Percentiles rank a stretch among this genome's conserved stretches.
Conservation (phyloP, 1,284 basidiomycete species). For the Porogramme epimiltina region DNA sequence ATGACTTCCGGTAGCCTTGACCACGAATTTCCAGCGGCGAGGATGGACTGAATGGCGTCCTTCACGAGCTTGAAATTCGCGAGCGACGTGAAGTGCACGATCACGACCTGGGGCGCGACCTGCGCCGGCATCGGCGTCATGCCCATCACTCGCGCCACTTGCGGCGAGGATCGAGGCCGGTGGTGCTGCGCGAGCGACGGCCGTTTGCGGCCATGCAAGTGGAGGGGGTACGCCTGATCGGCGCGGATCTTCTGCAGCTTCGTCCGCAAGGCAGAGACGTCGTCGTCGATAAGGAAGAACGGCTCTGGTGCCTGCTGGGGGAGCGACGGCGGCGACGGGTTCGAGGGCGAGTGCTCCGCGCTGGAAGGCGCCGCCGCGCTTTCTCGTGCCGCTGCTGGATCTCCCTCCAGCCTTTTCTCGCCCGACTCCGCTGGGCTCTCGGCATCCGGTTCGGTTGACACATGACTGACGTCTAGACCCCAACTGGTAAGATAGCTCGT, state of each 20-base stretch:
- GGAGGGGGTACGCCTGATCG: conserved; percentile 50
- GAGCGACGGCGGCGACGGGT: conserved; percentile 11
- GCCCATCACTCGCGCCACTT: conserved; percentile 62
- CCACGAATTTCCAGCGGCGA: conserved; percentile 47
- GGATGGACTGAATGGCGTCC: conserved; percentile 77
- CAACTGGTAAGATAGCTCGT: conserved; percentile 91
- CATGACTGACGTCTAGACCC: conserved; percentile 90
- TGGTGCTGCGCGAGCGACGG: conserved; percentile 72
- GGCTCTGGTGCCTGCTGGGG: conserved; percentile 30
- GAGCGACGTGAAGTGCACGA: conserved; percentile 90
- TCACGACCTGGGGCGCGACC: conserved; percentile 48
- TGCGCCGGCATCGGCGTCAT: conserved; percentile 28
- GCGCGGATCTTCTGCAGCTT: conserved; percentile 66
- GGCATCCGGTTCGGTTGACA: conserved; percentile 61
- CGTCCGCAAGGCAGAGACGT: conserved; percentile 73
- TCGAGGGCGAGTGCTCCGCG: conserved; percentile 11
- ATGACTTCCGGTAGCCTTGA: conserved; percentile 76
- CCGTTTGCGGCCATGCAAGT: conserved; percentile 59
- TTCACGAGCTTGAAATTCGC: conserved; percentile 87
- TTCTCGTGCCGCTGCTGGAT: conserved; percentile 15
- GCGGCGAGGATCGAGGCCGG: conserved; percentile 77
- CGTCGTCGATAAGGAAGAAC: conserved; percentile 90
- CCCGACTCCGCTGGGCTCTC: conserved; percentile 37
- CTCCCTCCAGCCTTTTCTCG: conserved; percentile 11
- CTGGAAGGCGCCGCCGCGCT: background rate